These are phyloP conservation scores for Neopestalotiopsis sp. DNA, from an alignment of 2,329 filamentous ascomycete species.

Conservation along the genomic window DNA sequence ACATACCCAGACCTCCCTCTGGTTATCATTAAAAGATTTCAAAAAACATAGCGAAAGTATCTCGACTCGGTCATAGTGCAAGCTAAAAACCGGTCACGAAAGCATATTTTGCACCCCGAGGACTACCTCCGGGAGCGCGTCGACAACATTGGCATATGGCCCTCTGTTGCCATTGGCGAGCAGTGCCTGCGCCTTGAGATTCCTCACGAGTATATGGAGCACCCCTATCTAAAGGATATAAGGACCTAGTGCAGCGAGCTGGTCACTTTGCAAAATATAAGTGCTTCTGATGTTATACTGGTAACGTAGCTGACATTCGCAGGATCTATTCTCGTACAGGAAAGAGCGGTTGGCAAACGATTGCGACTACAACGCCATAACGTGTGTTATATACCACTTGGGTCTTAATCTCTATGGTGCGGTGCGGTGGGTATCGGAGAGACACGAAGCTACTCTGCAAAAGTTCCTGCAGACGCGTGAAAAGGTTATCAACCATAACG, in stretches of 20 bases:
- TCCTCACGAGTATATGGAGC: neutral
- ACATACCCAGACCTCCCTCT: too few relatives aligned
- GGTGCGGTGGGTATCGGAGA: neutral
- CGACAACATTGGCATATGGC: slow-evolving; percentile 3
- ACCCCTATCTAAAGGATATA: neutral
- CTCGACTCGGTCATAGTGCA: neutral
- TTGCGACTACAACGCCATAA: slow-evolving; percentile 2
- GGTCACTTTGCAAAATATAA: too few relatives aligned
- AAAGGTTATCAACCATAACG: neutral
- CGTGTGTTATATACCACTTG: neutral
- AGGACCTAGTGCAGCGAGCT: neutral
- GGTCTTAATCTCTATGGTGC: neutral
- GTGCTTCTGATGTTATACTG: neutral
- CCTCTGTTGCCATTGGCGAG: neutral
- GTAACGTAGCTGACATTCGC: neutral
- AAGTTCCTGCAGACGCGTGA: neutral
- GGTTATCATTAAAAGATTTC: neutral
- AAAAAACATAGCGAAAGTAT: neutral
- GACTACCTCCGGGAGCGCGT: neutral
- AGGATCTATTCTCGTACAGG: slow-evolving; percentile 4
- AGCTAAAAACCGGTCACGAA: neutral
- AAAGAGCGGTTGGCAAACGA: neutral
- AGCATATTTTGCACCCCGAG: neutral
- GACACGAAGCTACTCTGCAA: neutral
- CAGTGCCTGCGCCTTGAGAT: neutral